Base-by-base conservation (phyloP, 805 yeast genomes). In the Wickerhamomyces alni region DNA sequence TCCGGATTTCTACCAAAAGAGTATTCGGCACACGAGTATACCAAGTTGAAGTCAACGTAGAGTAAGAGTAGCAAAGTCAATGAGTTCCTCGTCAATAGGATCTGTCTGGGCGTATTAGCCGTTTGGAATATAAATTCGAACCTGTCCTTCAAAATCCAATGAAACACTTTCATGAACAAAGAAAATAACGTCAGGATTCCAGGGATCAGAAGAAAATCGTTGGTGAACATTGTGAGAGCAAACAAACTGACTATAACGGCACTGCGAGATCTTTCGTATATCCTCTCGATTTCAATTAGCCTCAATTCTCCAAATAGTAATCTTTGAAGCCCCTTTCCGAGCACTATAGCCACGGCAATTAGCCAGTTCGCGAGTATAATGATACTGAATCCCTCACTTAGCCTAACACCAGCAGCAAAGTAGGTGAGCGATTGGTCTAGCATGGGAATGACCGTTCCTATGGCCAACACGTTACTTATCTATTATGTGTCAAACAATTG, bases 221-320 rank as follows among this genome's bases (percentile, higher is more conserved):
- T 72, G 26, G 69, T 61, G 55, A 77, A 76, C 58, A 75, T 68
- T 1, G 80, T 70, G 15, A 76, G 58, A 12, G 79, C 71, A 53
- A 82, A 61, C 37, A 87, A 56, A 40, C 82, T 70, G 48, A 78
- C 79, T 30, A 85, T 76, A 17, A 82, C 64, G 2, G 85, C 72
- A 40, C 65, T 77, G 70, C 81, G 84, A 37, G 75, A 69, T 56
- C 78, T 71, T 56, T 74, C 94, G 57, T 70, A 75, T 37, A 77
- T 69, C 54, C 83, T 89, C 49, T 89, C 95, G 38, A 72, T 60
- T 57, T 91, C 99, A 26, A 84, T 70, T 13, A 78, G 61, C 41
- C 95, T 67, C 38, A 91, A 63, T 41, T 77, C 79, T 0, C 96
- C 96, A 64, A 88, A 87, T 28, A 87, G 50, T 0, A 79, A 2